Conservation (phyloP, 306 rosid genomes). For the Sophora flavescens region DNA sequence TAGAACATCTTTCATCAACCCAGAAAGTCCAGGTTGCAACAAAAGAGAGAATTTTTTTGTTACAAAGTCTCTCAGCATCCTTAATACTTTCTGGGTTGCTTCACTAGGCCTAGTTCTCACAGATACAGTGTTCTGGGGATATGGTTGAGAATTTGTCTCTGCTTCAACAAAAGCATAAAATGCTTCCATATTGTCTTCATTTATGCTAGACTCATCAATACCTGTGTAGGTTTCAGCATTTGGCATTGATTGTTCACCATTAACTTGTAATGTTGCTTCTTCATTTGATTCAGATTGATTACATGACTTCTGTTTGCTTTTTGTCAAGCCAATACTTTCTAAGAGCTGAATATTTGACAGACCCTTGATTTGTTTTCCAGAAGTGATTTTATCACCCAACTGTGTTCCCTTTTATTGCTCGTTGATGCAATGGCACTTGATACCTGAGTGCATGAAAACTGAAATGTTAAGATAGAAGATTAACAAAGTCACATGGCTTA, state of each 20-base stretch:
- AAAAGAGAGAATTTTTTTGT: conserved; percentile 29
- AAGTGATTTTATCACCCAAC: conserved; percentile 19
- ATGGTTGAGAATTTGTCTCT: neutral
- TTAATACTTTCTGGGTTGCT: conserved; percentile 41
- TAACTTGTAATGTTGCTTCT: too few species aligned
- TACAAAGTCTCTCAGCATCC: conserved; percentile 17
- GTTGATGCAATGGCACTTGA: conserved; percentile 21
- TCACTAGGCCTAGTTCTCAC: conserved; percentile 29
- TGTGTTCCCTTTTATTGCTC: neutral
- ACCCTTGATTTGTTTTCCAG: neutral
- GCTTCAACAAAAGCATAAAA: conserved; percentile 46
- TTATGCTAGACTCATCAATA: neutral
- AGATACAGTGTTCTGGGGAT: neutral
- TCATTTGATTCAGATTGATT: too few species aligned
- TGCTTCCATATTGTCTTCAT: conserved; percentile 41
- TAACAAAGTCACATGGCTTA: neutral
- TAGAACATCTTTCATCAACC: conserved; percentile 20
- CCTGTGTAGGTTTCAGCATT: conserved; percentile 14
- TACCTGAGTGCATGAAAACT: neutral
- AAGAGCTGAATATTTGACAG: neutral
- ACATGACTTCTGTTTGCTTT: too few species aligned
- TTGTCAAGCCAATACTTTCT: neutral
- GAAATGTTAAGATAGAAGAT: neutral
- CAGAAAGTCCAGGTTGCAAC: conserved; percentile 39
- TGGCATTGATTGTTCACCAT: neutral